phyloP scores from a whole-genome alignment of 352 stramenopile species.

The Plasmopara viticola region DNA sequence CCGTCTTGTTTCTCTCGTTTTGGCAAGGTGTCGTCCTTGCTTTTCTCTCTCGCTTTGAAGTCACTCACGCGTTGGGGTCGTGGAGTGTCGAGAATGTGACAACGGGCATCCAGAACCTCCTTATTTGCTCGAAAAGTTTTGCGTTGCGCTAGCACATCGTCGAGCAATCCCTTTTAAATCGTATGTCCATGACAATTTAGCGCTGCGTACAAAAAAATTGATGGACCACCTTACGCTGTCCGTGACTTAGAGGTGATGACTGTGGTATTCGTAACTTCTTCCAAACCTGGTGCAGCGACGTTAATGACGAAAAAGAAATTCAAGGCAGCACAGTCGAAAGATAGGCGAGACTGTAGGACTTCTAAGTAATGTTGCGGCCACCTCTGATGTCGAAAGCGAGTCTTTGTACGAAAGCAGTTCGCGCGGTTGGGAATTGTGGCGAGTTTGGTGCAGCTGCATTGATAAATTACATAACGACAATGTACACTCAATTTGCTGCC shows the following conservation, averaged over 20 bases:
- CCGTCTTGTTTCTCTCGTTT: conserved; percentile 97
- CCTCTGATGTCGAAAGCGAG: not conserved
- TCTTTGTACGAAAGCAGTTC: not conserved
- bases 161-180: conserved; percentile 92
- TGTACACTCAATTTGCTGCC: no score
- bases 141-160: conserved; percentile 94
- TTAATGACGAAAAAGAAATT: conserved; percentile 56
- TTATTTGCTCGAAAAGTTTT: conserved; percentile 99
- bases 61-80: conserved; percentile 85
- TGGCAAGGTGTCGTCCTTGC: conserved; percentile 95
- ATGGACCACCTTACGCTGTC: conserved; percentile 92
- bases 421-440: not conserved
- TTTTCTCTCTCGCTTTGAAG: conserved; percentile 83
- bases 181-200: conserved; percentile 45
- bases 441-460: not conserved
- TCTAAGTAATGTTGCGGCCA: conserved; percentile 31
- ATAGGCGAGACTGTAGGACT: conserved; percentile 51
- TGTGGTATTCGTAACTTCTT: conserved; percentile 70
- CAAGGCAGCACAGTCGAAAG: conserved; percentile 20
- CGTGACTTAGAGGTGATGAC: conserved; percentile 91
- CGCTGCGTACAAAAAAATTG: conserved; percentile 70
- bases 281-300: conserved; percentile 63
- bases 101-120: conserved; percentile 96
- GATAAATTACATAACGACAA: not conserved
- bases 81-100: conserved; percentile 95